Percentiles rank a stretch among this genome's conserved stretches.
These are phyloP conservation scores for Pichia sorboxylosa DNA, from an alignment of 1,139 yeast genomes.

Conservation along the genomic window DNA sequence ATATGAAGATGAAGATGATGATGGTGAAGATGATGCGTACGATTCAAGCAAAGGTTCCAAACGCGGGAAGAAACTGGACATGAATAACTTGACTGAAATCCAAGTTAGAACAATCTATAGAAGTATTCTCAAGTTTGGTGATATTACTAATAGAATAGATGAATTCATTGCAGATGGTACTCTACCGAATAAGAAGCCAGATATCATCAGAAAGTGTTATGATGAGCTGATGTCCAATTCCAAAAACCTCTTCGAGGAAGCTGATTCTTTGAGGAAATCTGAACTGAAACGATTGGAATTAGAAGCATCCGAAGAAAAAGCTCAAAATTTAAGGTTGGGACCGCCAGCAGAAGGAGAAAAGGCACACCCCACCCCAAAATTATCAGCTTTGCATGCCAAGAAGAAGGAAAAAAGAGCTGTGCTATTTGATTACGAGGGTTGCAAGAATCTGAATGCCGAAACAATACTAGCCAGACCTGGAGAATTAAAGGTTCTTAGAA, in stretches of 20 bases:
- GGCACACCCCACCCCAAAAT: slow-evolving; percentile 27
- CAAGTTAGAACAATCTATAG: slow-evolving; percentile 83
- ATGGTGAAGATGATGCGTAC: slow-evolving; percentile 24
- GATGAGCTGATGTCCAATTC: slow-evolving; percentile 58
- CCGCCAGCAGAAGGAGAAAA: slow-evolving; percentile 24
- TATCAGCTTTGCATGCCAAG: slow-evolving; percentile 41
- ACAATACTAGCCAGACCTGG: slow-evolving; percentile 68
- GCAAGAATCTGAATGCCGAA: slow-evolving; percentile 86
- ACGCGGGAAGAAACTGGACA: slow-evolving; percentile 27
- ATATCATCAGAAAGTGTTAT: slow-evolving; percentile 66
- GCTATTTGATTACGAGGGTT: slow-evolving; percentile 79
- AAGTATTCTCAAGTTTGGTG: slow-evolving; percentile 74
- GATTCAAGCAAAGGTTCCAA: slow-evolving; percentile 25
- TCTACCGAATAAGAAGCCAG: slow-evolving; percentile 75
- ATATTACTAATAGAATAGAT: slow-evolving; percentile 72
- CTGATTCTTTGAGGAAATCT: slow-evolving; percentile 49
- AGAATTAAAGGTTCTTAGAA: slow-evolving; percentile 60
- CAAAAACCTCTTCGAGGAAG: slow-evolving; percentile 49
- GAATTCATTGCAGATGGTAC: slow-evolving; percentile 85
- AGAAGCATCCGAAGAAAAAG: slow-evolving; percentile 48
- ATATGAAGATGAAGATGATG: slow-evolving; percentile 31
- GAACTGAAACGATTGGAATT: slow-evolving; percentile 49
- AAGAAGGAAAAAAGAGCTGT: slow-evolving; percentile 80
- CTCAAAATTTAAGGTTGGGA: slow-evolving; percentile 20
- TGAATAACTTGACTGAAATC: slow-evolving; percentile 62